Percentiles rank a stretch among this genome's conserved stretches.
Evolutionary conservation across 331 rosid species (phyloP).

Genomic region (Spiraea crenata): DNA sequence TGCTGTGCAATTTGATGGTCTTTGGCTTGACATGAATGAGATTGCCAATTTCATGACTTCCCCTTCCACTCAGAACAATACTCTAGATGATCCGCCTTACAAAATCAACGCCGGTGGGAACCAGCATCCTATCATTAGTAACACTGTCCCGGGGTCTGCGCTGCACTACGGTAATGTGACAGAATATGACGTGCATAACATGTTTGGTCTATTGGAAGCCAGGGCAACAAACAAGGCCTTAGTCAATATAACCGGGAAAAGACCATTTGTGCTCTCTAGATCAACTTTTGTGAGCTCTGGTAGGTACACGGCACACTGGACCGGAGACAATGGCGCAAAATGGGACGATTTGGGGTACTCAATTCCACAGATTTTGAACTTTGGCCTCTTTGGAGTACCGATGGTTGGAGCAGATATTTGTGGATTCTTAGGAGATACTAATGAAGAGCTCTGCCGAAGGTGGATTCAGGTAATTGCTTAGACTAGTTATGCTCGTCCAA

Average conservation of each 20-base stretch:
- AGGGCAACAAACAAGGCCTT: conserved; percentile 60
- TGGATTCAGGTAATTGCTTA: conserved; percentile 68
- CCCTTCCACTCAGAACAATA: conserved; percentile 41
- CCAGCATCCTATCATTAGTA: conserved; percentile 35
- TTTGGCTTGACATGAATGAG: conserved; percentile 90
- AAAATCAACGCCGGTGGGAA: conserved; percentile 43
- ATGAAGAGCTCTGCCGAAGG: conserved; percentile 72
- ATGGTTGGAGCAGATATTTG: conserved; percentile 88
- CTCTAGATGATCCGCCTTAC: conserved; percentile 73
- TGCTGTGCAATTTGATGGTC: conserved; percentile 63
- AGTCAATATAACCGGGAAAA: conserved; percentile 43
- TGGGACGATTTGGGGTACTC: conserved; percentile 72
- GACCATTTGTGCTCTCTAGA: conserved; percentile 73
- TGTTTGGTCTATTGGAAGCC: conserved; percentile 58
- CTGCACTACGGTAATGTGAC: conserved; percentile 55
- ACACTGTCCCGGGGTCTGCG: conserved; percentile 56
- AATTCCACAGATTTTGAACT: conserved; percentile 58
- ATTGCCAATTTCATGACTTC: conserved; percentile 56
- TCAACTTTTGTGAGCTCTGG: conserved; percentile 81
- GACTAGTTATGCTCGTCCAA: no score
- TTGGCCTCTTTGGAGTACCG: conserved; percentile 69
- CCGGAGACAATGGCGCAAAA: conserved; percentile 76
- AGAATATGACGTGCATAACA: conserved; percentile 67
- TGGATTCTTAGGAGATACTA: conserved; percentile 56
- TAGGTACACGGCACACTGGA: conserved; percentile 80